Base-by-base conservation (phyloP, 805 yeast species). In the Myxozyma vanderwaltii region DNA sequence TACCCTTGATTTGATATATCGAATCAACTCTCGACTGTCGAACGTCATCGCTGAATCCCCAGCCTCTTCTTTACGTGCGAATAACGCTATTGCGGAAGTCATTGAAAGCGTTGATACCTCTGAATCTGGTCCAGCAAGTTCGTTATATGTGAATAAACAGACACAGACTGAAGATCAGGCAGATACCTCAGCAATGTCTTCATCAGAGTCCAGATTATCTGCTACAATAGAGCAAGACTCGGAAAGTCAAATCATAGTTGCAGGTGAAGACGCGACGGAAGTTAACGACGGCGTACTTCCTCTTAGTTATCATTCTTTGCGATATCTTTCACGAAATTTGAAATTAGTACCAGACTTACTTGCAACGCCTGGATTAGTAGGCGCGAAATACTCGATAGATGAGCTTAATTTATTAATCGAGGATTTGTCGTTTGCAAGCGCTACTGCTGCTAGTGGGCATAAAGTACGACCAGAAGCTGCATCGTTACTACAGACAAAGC, bases 121-220 rank as follows among this genome's bases (percentile, higher is more conserved):
- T 17, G 55, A 19, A 40, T 27, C 26, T 17, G 40, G 15, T 13
- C 27, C 27, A 29, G 6, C 12, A 10, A 12, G 4, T 15, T 26
- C n/a, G 27, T 17, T 44, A 12, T 47, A 47, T 31, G 58, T 59
- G 8, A 38, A 54, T 31, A 58, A 56, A 19, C 57, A 54, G 46
- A 62, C 63, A 3, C 65, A 62, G 53, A 62, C 65, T 2, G 63
- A 51, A 10, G 53, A 46, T 10, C 19, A 21, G 29, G 7, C 40
- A 8, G 56, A 41, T 5, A 44, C 38, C 15, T 1, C 29, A 4
- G 5, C 15, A 7, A 2, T 10, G 6, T 29, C 35, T 17, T 50
- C 38, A 17, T 40, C 48, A 17, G 43, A 41, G 13, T 23, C 52
- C 15, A 13, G 43, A 35, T 21, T 48, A 4, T 24, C 35, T 10